Base-by-base conservation (phyloP, 768 basidiomycete species). In the Serendipita indica region DNA sequence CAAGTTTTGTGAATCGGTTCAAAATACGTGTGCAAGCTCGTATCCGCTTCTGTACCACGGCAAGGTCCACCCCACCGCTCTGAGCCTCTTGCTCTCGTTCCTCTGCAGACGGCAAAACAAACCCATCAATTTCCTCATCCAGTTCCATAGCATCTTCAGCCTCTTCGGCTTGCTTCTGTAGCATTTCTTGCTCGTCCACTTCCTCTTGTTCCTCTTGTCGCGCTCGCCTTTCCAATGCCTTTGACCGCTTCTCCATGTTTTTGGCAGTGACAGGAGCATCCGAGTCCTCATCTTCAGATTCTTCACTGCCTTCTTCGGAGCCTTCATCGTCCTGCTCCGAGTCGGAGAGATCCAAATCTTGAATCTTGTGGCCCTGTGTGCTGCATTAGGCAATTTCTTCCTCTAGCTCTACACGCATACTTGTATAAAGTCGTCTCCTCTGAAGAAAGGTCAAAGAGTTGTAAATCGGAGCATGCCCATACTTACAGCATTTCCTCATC, bases 201-300 rank as follows among this genome's bases (percentile, higher is more conserved):
- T 86, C 85, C 27, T 86, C 71, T 66, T 79, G 79, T 2, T 83
- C 86, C 59, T 89, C 86, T 10, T 72, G 79, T 25, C 75, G 76
- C 3, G 80, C 81, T 63, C 76, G 72, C 20, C 75, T 81, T 63
- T 91, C 89, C 54, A 90, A 70, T 57, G 85, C 86, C 58, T 80
- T 80, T 43, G 89, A 90, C 27, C 81, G 82, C 34, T 81, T 79
- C 62, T 86, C 89, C 77, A 91, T 88, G 65, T 89, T 91, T 25
- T 77, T 78, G 71, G 81, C 81, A 4, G 88, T 91, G 33, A 83
- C 70, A 57, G 74, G 83, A 12, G 67, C 76, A 10, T 68, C 72
- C 41, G 76, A 77, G 5, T 74, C 76, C 45, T 75, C 73, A n/a
- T 76, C 76, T 12, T 73, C 73, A 4, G 71, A 75, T 3, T 74